Evolutionary conservation across 768 basidiomycete species (phyloP).

Genomic region (Lanmaoa pseudosensibilis): DNA sequence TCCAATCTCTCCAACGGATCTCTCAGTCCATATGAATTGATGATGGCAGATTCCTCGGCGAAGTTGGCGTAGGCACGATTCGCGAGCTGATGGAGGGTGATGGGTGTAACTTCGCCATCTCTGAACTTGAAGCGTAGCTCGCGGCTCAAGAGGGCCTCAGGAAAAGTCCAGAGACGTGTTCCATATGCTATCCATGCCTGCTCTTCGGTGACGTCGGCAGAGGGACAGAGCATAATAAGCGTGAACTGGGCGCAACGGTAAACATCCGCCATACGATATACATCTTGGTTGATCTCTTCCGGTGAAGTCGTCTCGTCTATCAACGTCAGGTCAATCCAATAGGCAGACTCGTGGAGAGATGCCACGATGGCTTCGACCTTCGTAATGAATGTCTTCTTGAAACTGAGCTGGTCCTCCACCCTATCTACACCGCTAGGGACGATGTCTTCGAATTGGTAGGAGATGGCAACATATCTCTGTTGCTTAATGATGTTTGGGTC

Average conservation of each 20-base stretch:
- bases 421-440: not conserved
- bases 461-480: constrained; percentile 22
- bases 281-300: constrained; percentile 14
- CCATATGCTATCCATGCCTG: constrained; percentile 19
- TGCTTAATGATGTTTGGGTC: constrained; percentile 4
- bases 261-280: constrained; percentile 27
- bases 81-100: constrained; percentile 26
- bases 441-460: constrained; percentile 18
- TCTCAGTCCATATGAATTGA: constrained; percentile 20
- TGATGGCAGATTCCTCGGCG: constrained; percentile 20
- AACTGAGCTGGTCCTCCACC: not conserved
- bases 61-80: constrained; percentile 19
- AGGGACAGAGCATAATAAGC: constrained; percentile 18
- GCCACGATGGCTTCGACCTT: not conserved
- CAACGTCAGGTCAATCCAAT: constrained; percentile 23
- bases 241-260: constrained; percentile 25
- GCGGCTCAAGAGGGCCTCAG: constrained; percentile 23
- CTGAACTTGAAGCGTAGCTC: constrained; percentile 18
- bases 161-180: constrained; percentile 27
- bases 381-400: constrained; percentile 1
- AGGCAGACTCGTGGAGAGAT: constrained; percentile 16
- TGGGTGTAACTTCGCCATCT: constrained; percentile 7
- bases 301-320: not conserved
- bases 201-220: not conserved
- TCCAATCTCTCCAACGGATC: constrained; percentile 28